Evolutionary conservation across 345 rosid species (phyloP), one percentile per base, ranked within the genome.

Genomic region (Eutrema yunnanense): DNA sequence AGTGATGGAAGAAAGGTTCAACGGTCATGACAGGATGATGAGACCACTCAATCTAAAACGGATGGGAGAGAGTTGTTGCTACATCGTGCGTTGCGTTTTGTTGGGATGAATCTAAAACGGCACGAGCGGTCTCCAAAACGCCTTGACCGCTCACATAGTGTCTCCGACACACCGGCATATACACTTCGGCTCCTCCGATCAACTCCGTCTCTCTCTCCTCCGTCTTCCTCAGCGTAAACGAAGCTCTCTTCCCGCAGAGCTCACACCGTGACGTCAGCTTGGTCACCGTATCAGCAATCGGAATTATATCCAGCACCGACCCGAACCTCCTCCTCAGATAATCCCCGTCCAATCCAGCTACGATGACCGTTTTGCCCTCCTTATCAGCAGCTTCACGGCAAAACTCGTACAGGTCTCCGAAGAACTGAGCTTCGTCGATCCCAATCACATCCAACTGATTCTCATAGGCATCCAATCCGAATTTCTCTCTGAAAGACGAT

Each of bases 341-440:
- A 81, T 94, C 96, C 8, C 98, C 98, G 55, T 90, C 97, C 36
- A 90, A 81, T 30, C 98, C 97, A 8, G 98, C 94, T n/a, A 94
- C 95, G 32, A 94, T 79, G 7, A 89, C 85, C 26, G 81, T 85
- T 82, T 89, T 90, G 14, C 97, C 92, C 53, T 89, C 92, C 37
- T 62, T 80, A 76, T 94, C 98, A 44, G 98, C 95, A 51, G 92
- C 96, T 68, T 87, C 90, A 13, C 85, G 82, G 79, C 97, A 94
- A 75, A 94, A 90, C 65, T 89, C 97, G 76, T 87, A 87, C 0
- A 90, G 82, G 65, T 89, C 98, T 34, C 80, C 90, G 61, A 93
- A 90, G 80, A 90, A 93, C 43, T 90, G 96, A 61, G 98, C 98
- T 73, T 87, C 98, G 13, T 90, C 98, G 48, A 90, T 90, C 5